These are phyloP conservation scores for Pseudonectria buxi DNA, from an alignment of 2,329 filamentous ascomycete genomes.

Conservation along the genomic window DNA sequence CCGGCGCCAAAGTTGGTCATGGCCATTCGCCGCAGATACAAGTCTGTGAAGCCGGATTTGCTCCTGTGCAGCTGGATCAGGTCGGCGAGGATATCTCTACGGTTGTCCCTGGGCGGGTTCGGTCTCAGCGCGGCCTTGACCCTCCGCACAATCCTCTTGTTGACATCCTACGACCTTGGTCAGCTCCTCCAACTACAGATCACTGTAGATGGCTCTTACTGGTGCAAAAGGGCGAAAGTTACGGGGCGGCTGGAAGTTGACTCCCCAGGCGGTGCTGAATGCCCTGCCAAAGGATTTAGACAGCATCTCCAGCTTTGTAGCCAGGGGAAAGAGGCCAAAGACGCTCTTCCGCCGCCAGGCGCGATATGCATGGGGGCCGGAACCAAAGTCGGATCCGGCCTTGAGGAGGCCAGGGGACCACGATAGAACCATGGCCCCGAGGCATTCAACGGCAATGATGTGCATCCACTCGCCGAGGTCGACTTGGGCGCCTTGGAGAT, in stretches of 20 bases:
- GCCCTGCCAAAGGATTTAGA: constrained; percentile 29
- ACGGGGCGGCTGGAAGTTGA: constrained; percentile 38
- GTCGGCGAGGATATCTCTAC: constrained; percentile 38
- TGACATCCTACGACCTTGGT: constrained; percentile 24
- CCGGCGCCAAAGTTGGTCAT: constrained; percentile 51
- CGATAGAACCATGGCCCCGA: constrained; percentile 42
- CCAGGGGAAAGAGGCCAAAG: constrained; percentile 41
- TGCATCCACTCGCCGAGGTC: constrained; percentile 52
- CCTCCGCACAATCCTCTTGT: constrained; percentile 26
- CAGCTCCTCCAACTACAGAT: background rate
- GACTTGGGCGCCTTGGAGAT: constrained; percentile 32
- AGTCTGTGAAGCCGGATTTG: constrained; percentile 39
- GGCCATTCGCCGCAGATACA: constrained; percentile 44
- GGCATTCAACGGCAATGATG: constrained; percentile 46
- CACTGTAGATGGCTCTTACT: constrained; percentile 24
- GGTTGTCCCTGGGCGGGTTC: constrained; percentile 24
- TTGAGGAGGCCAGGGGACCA: constrained; percentile 46
- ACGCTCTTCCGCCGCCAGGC: constrained; percentile 47
- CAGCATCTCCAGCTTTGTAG: constrained; percentile 33
- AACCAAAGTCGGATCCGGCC: constrained; percentile 37
- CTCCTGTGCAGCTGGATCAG: constrained; percentile 39
- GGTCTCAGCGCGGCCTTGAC: constrained; percentile 24
- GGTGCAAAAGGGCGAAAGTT: constrained; percentile 44
- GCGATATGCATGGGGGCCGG: constrained; percentile 41
- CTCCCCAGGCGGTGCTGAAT: constrained; percentile 38